Base-by-base conservation (phyloP, 2,329 filamentous ascomycete species). In the Coniosporium tulheliwenetii region DNA sequence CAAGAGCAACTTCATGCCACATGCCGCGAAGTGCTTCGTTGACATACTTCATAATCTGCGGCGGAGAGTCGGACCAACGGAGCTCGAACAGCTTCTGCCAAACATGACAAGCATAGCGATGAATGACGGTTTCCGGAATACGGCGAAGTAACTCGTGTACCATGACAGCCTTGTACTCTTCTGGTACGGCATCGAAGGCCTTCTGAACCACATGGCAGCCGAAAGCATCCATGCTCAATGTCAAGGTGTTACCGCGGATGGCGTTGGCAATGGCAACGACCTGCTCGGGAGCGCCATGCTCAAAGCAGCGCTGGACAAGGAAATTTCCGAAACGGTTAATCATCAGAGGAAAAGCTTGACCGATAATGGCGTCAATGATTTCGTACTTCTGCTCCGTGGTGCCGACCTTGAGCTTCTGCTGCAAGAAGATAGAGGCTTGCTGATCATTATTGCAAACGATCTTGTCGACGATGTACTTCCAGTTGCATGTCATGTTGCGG, bases 21-120 rank as follows among this genome's bases (percentile, higher is more conserved):
- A 96, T 96, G 44, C 89, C 89, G 44, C 77, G 75, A 41, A 98
- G 73, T 44, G 91, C 83, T 51, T 96, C 86, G 54, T 98, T 98
- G 63, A 98, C 93, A 53, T 85, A 94, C 54, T 83, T 84, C 91
- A 98, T 98, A 63, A 98, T 94, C 61, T 95, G 87, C 16, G 91
- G 91, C 35, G 91, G 91, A 33, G 86, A 84, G 52, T 87, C 82
- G 47, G 79, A 85, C 91, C 91, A 98, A 54, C 91, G 81, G 50
- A 98, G 75, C 62, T 98, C 91, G 59, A 98, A 98, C 26, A 98
- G 75, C 69, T 98, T 98, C 67, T 98, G 91, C 91, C 91, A 98
- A 47, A 98, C 91, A 60, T 98, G 91, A 55, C 91, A 98, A 44
- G 91, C 91, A 63, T 98, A 98, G 50, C 93, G 83, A 63, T 98